These are phyloP conservation scores for Cardamine chenopodiifolia DNA, from an alignment of 345 rosid genomes.

Conservation along the genomic window DNA sequence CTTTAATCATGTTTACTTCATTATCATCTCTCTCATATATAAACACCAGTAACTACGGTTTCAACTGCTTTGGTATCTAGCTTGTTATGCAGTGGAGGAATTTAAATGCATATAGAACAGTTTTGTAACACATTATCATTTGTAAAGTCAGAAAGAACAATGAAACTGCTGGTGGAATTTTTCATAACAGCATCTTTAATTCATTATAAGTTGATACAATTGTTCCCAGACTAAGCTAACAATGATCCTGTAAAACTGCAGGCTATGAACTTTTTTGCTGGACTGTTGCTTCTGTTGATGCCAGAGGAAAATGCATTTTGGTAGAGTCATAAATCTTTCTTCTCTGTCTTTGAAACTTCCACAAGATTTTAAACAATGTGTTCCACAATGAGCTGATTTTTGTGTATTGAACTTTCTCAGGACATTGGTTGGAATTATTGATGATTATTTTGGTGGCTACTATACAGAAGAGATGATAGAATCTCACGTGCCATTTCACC, in stretches of 20 bases:
- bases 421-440: constrained; percentile 89
- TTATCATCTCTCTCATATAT: not conserved
- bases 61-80: not conserved
- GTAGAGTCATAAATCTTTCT: constrained; percentile 52
- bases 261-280: constrained; percentile 99
- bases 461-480: constrained; percentile 93
- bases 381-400: constrained; percentile 12
- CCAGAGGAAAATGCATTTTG: constrained; percentile 99
- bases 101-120: too few species aligned
- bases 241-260: constrained; percentile 49
- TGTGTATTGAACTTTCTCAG: constrained; percentile 49
- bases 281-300: constrained; percentile 90
- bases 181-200: too few species aligned
- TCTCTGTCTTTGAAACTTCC: not conserved
- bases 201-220: too few species aligned
- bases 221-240: too few species aligned
- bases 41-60: not conserved
- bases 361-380: not conserved
- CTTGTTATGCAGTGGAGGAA: too few species aligned
- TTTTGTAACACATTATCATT: too few species aligned
- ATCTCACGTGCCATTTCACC: constrained; percentile 68
- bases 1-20: too few species aligned
- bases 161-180: too few species aligned
- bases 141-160: too few species aligned
- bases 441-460: constrained; percentile 91